Base-by-base conservation (phyloP, 225 moss, liverwort and hornwort genomes). In the Bryoerythrophyllum caledonicum region DNA sequence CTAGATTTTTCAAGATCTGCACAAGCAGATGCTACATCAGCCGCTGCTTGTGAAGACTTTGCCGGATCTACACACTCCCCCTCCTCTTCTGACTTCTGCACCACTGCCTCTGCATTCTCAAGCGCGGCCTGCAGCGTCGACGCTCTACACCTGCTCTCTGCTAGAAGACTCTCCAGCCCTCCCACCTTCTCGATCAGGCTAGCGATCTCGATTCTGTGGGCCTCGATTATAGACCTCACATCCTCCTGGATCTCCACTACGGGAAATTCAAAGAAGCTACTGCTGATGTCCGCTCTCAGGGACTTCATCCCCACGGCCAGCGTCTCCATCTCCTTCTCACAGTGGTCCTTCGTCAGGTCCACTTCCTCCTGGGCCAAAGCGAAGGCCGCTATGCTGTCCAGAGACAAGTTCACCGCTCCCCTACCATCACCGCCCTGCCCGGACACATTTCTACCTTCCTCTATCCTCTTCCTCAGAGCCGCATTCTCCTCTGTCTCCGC, bases 341-440 rank as follows among this genome's bases (percentile, higher is more conserved):
- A 83, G 74, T 83, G 83, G 48, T 44, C 34, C 74, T 74, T 83
- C 46, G 83, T 85, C 6, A 81, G 65, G 60, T 74, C 85, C 9
- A 88, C 88, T 77, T 88, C 88, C 79, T 88, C 83, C 78, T 74
- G 80, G 40, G 78, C 89, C 73, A 68, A 63, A 75, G 85, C 74
- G n/a, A 88, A 76, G 16, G 82, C 85, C 34, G 80, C 85, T 53
- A 88, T 73, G 74, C 80, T 82, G 30, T 82, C 87, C 75, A 80
- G 32, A 62, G 87, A 87, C n/a, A 87, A 74, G 75, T 59, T 56
- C 63, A 77, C 82, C 78, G 62, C 56, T 26, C 65, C 81, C 21
- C 54, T 73, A 46, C 63, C 10, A 27, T 63, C 27, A 60, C 49
- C 67, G 17, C 8, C 68, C 28, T 32, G 6, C 44, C 7, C 64